Percentiles rank a stretch among this genome's conserved stretches.
These are phyloP conservation scores for Beta lomatogona DNA, from an alignment of 179 eudicot genomes.

Conservation along the genomic window DNA sequence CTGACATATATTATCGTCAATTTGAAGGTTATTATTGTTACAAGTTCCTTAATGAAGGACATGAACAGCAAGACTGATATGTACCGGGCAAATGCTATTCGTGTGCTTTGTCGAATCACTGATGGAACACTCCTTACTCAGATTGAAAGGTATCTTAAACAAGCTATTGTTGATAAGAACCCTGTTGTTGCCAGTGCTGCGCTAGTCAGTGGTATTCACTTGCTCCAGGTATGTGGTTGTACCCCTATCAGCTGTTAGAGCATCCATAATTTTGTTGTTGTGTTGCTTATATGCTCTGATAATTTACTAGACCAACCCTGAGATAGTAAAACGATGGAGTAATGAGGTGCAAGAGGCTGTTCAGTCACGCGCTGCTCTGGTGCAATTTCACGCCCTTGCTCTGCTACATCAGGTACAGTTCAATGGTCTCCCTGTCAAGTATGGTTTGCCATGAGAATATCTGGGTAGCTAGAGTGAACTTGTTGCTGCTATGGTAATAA, in stretches of 20 bases:
- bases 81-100: constrained; percentile 98
- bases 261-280: neutral
- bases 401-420: constrained; percentile 80
- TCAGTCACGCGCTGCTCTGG: constrained; percentile 96
- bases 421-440: neutral
- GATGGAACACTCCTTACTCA: constrained; percentile 95
- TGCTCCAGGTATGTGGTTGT: constrained; percentile 73
- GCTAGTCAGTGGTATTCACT: constrained; percentile 91
- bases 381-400: constrained; percentile 94
- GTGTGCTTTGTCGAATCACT: constrained; percentile 93
- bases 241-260: neutral
- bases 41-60: constrained; percentile 97
- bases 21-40: constrained; percentile 84
- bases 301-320: constrained; percentile 78
- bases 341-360: constrained; percentile 98
- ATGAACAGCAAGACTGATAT: constrained; percentile 98
- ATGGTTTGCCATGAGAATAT: neutral
- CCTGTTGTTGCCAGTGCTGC: constrained; percentile 99
- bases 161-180: constrained; percentile 96
- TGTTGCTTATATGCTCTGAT: neutral
- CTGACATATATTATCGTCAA: constrained; percentile 6
- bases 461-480: neutral
- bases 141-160: constrained; percentile 93
- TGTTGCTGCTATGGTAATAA: neutral
- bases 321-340: constrained; percentile 95